Percentiles rank a stretch among this genome's conserved stretches.
These are phyloP conservation scores for Blastomyces gilchristii DNA, from an alignment of 2,329 filamentous ascomycete species.

Conservation along the genomic window DNA sequence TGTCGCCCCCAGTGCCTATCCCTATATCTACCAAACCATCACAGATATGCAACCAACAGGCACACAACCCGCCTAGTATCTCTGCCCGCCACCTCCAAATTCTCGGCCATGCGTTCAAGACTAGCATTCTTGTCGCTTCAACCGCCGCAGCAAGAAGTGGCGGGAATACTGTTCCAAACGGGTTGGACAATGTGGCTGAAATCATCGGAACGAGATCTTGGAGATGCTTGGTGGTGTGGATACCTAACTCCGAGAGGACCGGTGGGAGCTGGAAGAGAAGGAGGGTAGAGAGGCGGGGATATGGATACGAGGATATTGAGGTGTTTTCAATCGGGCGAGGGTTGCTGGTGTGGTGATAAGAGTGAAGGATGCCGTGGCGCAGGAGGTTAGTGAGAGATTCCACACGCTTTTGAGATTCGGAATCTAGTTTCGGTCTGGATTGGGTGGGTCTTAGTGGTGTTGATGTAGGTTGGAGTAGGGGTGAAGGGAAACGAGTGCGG, in stretches of 20 bases:
- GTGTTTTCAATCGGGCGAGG: slow-evolving; percentile 32
- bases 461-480: slow-evolving; percentile 15
- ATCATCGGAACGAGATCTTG: slow-evolving; percentile 59
- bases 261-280: slow-evolving; percentile 24
- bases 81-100: slow-evolving; percentile 53
- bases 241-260: slow-evolving; percentile 25
- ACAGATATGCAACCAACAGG: slow-evolving; percentile 52
- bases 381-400: slow-evolving; percentile 21
- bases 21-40: slow-evolving; percentile 23
- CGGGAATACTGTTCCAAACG: slow-evolving; percentile 51
- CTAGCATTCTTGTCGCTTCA: slow-evolving; percentile 45
- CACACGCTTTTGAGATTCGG: slow-evolving; percentile 19
- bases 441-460: slow-evolving; percentile 9
- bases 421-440: slow-evolving; percentile 6
- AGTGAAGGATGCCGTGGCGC: slow-evolving; percentile 29
- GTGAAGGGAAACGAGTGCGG: slow-evolving; percentile 29
- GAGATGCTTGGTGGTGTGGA: slow-evolving; percentile 32
- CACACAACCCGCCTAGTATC: slow-evolving; percentile 50
- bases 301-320: slow-evolving; percentile 35
- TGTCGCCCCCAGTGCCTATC: neutral
- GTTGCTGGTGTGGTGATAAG: slow-evolving; percentile 39
- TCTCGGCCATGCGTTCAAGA: slow-evolving; percentile 60
- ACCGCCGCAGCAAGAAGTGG: slow-evolving; percentile 46
- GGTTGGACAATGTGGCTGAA: slow-evolving; percentile 54
- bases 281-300: slow-evolving; percentile 41